Evolutionary conservation across 1,284 basidiomycete species (phyloP).

Genomic region (Tilletia caries): DNA sequence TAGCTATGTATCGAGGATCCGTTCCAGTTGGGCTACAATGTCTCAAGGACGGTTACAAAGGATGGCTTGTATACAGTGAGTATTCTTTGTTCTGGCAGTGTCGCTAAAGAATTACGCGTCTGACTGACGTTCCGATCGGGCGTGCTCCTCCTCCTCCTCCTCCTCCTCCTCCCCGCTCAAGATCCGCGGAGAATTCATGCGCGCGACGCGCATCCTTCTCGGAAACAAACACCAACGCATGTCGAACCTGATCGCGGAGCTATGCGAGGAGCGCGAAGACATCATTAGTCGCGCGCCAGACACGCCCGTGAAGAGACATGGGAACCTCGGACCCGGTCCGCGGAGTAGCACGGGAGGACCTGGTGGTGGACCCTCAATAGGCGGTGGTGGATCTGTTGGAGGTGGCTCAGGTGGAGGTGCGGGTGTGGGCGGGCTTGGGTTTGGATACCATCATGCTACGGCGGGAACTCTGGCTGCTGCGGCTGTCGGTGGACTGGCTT

Average conservation of each 20-base stretch:
- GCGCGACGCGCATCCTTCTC: slow-evolving; percentile 67
- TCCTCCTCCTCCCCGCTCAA: not conserved
- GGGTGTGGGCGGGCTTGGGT: not conserved
- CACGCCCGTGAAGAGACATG: slow-evolving; percentile 23
- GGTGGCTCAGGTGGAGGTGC: not conserved
- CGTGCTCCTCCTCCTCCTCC: not conserved
- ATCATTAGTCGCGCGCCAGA: slow-evolving; percentile 48
- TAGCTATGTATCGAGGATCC: slow-evolving; percentile 68
- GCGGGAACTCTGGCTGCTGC: not conserved
- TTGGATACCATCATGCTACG: slow-evolving; percentile 9
- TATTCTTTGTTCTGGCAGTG: slow-evolving; percentile 19
- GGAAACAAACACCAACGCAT: slow-evolving; percentile 36
- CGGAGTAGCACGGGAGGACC: not conserved
- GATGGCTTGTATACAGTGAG: slow-evolving; percentile 89
- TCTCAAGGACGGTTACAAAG: slow-evolving; percentile 89
- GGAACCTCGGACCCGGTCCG: not conserved
- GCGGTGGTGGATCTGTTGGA: not conserved
- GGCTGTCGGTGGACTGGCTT: not conserved
- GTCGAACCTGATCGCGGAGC: slow-evolving; percentile 41
- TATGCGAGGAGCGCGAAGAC: slow-evolving; percentile 52
- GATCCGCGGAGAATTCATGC: slow-evolving; percentile 97
- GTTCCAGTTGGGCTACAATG: slow-evolving; percentile 91
- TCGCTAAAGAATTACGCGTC: not conserved
- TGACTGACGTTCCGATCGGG: no score
- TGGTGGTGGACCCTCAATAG: not conserved